A percentile compares a stretch with the other conserved stretches of the same genome.
phyloP scores from a whole-genome alignment of 2,329 filamentous ascomycete species.

The Chalara sp. region DNA sequence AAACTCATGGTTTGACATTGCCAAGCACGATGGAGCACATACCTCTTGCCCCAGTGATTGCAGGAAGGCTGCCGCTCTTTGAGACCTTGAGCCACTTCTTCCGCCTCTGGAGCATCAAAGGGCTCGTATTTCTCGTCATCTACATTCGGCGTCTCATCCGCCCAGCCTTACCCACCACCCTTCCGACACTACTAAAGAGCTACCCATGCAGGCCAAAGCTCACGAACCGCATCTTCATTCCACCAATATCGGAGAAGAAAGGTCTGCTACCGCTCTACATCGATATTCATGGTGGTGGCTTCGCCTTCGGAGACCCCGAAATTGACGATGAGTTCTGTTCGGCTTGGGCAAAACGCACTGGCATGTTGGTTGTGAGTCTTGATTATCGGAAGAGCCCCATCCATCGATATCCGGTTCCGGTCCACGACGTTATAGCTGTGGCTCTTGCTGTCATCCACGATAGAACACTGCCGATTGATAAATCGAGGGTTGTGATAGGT shows the following conservation, averaged over 20 bases:
- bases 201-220: constrained; percentile 24
- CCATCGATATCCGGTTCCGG: constrained; percentile 35
- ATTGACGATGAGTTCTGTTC: constrained; percentile 41
- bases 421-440: constrained; percentile 40
- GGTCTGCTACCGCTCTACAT: constrained; percentile 36
- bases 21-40: no score
- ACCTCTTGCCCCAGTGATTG: no score
- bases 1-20: no score
- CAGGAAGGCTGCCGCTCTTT: no score
- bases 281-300: constrained; percentile 46
- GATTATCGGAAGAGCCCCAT: constrained; percentile 42
- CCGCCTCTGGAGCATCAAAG: no score
- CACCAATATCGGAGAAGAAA: constrained; percentile 27
- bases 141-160: no score
- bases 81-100: no score
- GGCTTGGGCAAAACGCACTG: constrained; percentile 32
- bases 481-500: constrained; percentile 32
- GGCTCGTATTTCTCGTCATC: no score
- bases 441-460: constrained; percentile 36
- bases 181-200: constrained; percentile 15
- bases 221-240: constrained; percentile 33
- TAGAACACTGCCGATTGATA: constrained; percentile 38
- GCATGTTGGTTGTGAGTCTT: constrained; percentile 39
- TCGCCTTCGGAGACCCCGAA: constrained; percentile 35
- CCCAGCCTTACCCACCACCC: no score